Conservation (phyloP, 768 basidiomycete species). For the Calvatia gigantea region DNA sequence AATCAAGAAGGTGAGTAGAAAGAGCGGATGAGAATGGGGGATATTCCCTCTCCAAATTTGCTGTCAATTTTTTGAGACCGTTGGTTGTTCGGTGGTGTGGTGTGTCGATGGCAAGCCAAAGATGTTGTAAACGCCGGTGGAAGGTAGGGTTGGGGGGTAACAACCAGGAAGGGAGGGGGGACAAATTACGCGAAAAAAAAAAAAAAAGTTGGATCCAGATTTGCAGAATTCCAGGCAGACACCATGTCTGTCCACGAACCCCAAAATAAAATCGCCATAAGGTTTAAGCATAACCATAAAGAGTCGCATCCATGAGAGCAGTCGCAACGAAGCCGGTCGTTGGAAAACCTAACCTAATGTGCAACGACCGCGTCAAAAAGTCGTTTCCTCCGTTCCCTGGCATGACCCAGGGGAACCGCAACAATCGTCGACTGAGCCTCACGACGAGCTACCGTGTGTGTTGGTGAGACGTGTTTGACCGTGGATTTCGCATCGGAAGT, state of each 20-base stretch:
- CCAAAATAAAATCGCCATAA: slow-evolving; percentile 1
- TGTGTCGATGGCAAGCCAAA: background rate
- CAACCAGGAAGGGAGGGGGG: background rate
- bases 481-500: background rate
- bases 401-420: background rate
- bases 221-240: background rate
- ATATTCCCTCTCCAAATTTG: background rate
- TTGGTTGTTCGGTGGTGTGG: background rate
- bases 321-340: no score
- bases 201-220: background rate
- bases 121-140: background rate
- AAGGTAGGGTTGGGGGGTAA: background rate
- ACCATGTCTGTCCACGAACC: background rate
- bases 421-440: background rate
- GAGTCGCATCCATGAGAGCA: background rate
- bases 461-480: slow-evolving; percentile 10
- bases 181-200: background rate
- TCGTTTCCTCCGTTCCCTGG: slow-evolving; percentile 3
- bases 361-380: slow-evolving; percentile 9
- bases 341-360: no score
- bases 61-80: background rate
- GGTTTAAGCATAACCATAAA: slow-evolving; percentile 10
- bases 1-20: background rate
- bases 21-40: background rate
- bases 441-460: slow-evolving; percentile 9